Evolutionary conservation across 768 basidiomycete genomes (phyloP), one percentile per base, ranked within the genome.

Genomic region (Phaffia australis): DNA sequence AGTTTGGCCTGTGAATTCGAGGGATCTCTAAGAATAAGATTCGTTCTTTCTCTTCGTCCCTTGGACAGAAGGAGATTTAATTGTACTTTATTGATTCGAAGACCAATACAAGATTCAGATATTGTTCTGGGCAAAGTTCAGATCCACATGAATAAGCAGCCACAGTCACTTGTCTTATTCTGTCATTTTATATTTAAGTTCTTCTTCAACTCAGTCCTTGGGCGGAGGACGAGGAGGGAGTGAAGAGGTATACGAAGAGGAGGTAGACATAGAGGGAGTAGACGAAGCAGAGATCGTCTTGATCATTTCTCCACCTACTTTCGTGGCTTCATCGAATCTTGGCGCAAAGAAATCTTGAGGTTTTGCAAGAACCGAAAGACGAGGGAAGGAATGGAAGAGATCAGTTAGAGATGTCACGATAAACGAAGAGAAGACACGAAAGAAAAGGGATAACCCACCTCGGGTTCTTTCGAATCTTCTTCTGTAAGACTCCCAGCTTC

Each of bases 401-500:
- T 32, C 3, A 42, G 56, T 18, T n/a, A 59, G 21, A 27, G 23
- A 18, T 32, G 23, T 3, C 42, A 16, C 51, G 14, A 21, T 35
- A 59, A 32, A 42, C 11, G 35, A 11, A 42, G 35, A 42, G 4
- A 42, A 42, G 11, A 2, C 8, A 6, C n/a, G 42, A 19, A 42
- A 61, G 23, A 3, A 59, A 23, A 19, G 8, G 4, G 48, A 11
- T 4, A 1, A 75, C 76, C 70, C 58, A 76, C 76, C 67, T 21
- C 73, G 81, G 5, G 92, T 93, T 76, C 85, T 81, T 73, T 82
- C 81, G 74, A 98, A 98, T 68, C 93, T 77, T 72, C 81, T 76
- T 72, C 81, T 79, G 79, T 98, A 99, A 63, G 90, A 78, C 70
- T 94, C 89, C 76, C 97, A 95, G 77, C 81, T 85, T 16, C 90